Conservation (phyloP, 352 stramenopile genomes). For the Labyrinthula sp. region DNA sequence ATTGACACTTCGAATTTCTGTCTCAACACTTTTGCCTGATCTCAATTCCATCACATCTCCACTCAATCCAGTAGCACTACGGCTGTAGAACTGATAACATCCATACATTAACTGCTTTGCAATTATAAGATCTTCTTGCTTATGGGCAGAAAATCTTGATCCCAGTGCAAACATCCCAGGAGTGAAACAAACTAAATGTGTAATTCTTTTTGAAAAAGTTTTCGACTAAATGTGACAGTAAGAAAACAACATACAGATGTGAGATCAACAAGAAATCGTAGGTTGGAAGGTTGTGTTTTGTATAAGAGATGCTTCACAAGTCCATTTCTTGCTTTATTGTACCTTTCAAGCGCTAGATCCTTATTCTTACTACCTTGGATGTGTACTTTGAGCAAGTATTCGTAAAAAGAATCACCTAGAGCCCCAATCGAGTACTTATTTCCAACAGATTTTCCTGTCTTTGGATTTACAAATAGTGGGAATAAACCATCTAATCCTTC, state of each 20-base stretch:
- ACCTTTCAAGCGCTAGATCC: constrained; percentile 44
- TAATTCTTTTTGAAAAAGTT: too few species aligned
- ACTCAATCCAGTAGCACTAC: constrained; percentile 41
- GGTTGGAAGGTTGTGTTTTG: too few species aligned
- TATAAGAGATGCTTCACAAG: constrained; percentile 68
- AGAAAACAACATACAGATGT: too few species aligned
- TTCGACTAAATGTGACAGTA: too few species aligned
- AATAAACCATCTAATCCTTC: constrained; percentile 24
- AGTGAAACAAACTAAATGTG: constrained; percentile 61
- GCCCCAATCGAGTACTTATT: constrained; percentile 63
- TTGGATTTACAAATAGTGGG: constrained; percentile 28
- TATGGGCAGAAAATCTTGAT: constrained; percentile 37
- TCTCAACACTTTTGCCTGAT: constrained; percentile 25
- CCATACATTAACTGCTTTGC: constrained; percentile 45
- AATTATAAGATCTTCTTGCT: constrained; percentile 39
- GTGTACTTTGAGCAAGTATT: constrained; percentile 92
- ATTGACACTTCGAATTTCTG: constrained; percentile 41
- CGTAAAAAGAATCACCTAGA: constrained; percentile 84
- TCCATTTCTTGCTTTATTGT: constrained; percentile 72
- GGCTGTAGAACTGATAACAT: constrained; percentile 54
- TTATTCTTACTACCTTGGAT: constrained; percentile 67
- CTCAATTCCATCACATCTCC: constrained; percentile 49
- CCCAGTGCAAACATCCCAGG: constrained; percentile 54
- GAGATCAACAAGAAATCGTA: too few species aligned
- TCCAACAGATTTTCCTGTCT: constrained; percentile 3